Base-by-base conservation (phyloP, 148 eudicot genomes). In the Vaccinium macrocarpon region DNA sequence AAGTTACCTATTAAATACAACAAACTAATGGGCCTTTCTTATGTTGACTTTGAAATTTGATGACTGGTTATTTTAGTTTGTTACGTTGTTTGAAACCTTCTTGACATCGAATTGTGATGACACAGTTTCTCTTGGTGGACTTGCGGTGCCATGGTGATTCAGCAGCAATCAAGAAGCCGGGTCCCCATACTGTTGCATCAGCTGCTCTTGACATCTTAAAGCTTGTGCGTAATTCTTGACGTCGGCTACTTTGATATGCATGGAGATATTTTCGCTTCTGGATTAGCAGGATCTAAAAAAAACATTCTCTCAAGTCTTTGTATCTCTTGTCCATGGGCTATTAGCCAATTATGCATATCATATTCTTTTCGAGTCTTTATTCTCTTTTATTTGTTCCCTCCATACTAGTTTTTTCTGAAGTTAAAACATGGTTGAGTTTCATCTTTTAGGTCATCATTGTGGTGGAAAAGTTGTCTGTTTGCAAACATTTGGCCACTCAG, bases 91-190 rank as follows among this genome's bases (percentile, higher is more conserved):
- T 14, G 70, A 82, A 68, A 57, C 53, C 74, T 81, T 42, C 82
- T 29, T 59, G 75, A 71, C 61, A 42, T 70, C 42, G 9, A 51
- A 21, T 76, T 87, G 83, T 35, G 35, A 29, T 84, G 55, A 78
- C 73, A 75, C 95, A 94, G 98, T 95, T 95, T 91, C 95, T 95
- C 81, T 85, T 95, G 83, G 93, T 95, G 27, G 98, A 95, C 90
- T 87, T 95, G 86, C 93, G 98, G 76, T 95, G 97, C 77, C 98
- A 95, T 84, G 98, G 98, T 81, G 98, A 95, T 82, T 94, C 98
- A 52, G 92, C 98, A 81, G 89, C 91, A 64, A 83, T 89, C 80
- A 88, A 86, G 88, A 95, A 95, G 88, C 91, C 88, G 83, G 87
- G 90, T 6, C 92, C 96, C 19, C 91, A 95, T 84, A 88, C 94